phyloP scores from a whole-genome alignment of 495 filamentous ascomycete genomes.

The Hypomontagnella submonticulosa region DNA sequence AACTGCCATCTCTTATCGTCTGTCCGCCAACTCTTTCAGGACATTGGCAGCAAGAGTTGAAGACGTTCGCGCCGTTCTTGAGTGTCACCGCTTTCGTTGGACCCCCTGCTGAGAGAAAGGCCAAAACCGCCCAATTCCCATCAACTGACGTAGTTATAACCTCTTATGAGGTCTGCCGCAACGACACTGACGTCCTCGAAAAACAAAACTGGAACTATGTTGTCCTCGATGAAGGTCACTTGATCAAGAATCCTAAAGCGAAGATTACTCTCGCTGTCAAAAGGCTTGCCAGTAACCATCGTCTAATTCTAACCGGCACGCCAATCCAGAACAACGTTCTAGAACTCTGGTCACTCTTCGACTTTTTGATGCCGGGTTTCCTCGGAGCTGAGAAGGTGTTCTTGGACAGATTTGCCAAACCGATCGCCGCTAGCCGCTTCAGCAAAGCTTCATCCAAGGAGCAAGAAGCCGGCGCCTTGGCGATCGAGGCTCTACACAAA shows the following conservation, averaged over 20 bases:
- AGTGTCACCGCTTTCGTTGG: conserved; percentile 90
- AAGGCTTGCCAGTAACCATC: conserved; percentile 86
- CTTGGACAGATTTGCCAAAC: conserved; percentile 95
- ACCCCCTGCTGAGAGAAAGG: conserved; percentile 79
- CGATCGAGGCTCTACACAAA: conserved; percentile 96
- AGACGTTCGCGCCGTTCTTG: conserved; percentile 93
- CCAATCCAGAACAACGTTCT: conserved; percentile 98
- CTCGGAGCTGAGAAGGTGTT: conserved; percentile 98
- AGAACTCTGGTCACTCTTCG: conserved; percentile 98
- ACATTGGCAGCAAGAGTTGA: conserved; percentile 98
- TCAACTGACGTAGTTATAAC: conserved; percentile 93
- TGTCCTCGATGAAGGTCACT: conserved; percentile 94
- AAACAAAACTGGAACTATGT: conserved; percentile 95
- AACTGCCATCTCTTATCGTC: conserved; percentile 90
- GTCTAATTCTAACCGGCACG: conserved; percentile 94
- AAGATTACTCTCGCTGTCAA: conserved; percentile 95
- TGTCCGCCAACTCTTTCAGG: conserved; percentile 98
- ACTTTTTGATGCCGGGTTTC: conserved; percentile 99
- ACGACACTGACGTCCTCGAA: conserved; percentile 86
- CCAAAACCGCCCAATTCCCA: conserved; percentile 71
- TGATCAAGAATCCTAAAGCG: conserved; percentile 97
- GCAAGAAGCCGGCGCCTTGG: conserved; percentile 94
- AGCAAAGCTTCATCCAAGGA: conserved; percentile 98
- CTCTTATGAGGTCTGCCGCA: conserved; percentile 96
- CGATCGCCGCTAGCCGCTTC: conserved; percentile 92